phyloP scores from a whole-genome alignment of 306 rosid species.

The Pterocarpus santalinus region DNA sequence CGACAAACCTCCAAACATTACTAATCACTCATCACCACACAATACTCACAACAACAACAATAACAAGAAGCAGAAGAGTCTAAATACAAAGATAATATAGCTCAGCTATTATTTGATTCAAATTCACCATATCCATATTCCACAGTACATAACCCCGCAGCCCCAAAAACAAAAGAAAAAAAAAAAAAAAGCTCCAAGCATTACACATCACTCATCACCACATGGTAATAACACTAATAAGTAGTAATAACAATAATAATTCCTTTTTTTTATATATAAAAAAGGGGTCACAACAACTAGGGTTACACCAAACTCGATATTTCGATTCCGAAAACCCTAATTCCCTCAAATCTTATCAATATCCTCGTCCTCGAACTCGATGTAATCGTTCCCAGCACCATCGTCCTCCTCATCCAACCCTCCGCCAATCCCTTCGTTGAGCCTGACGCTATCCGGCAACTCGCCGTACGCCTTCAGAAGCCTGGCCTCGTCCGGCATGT shows the following conservation, averaged over 20 bases:
- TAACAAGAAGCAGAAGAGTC: too few species aligned
- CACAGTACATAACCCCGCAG: too few species aligned
- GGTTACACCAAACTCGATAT: background rate
- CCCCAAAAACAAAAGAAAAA: too few species aligned
- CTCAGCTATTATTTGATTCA: too few species aligned
- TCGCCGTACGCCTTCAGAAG: slow-evolving; percentile 55
- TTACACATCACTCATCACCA: background rate
- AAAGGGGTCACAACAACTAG: background rate
- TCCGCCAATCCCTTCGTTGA: slow-evolving; percentile 53
- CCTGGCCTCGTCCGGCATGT: slow-evolving; percentile 61
- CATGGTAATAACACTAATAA: too few species aligned
- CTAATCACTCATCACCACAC: too few species aligned
- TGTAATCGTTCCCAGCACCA: slow-evolving; percentile 41
- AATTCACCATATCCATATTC: too few species aligned
- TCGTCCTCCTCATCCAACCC: slow-evolving; percentile 58
- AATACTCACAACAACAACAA: too few species aligned
- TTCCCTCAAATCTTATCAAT: slow-evolving; percentile 54
- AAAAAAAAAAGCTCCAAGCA: background rate
- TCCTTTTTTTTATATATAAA: too few species aligned
- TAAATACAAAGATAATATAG: too few species aligned
- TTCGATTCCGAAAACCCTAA: background rate
- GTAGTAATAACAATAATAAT: background rate
- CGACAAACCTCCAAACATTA: too few species aligned
- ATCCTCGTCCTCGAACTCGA: slow-evolving; percentile 62
- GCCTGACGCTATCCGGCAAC: slow-evolving; percentile 46